Percentiles rank a stretch among this genome's conserved stretches.
Evolutionary conservation across 495 filamentous ascomycete genomes (phyloP).

Genomic region (Neurospora sp.): DNA sequence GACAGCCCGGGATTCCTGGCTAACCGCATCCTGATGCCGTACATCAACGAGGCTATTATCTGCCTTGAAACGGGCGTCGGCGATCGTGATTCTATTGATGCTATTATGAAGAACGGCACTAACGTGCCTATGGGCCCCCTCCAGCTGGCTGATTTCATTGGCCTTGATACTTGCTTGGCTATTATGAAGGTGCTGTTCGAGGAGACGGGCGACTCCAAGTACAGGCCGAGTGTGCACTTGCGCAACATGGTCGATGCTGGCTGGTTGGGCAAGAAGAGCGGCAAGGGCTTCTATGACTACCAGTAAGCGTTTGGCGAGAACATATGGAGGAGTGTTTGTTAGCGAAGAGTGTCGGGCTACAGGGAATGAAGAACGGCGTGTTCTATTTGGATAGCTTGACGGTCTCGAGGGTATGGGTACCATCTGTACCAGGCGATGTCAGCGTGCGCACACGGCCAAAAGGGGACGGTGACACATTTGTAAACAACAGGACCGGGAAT

Average conservation of each 20-base stretch:
- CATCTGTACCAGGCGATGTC: background rate
- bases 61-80: slow-evolving; percentile 93
- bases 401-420: background rate
- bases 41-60: slow-evolving; percentile 97
- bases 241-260: slow-evolving; percentile 96
- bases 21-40: slow-evolving; percentile 96
- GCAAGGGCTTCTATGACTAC: slow-evolving; percentile 94
- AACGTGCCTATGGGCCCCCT: slow-evolving; percentile 98
- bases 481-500: background rate
- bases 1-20: slow-evolving; percentile 93
- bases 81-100: slow-evolving; percentile 79
- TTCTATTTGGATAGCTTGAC: background rate
- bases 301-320: slow-evolving; percentile 3
- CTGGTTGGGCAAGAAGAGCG: slow-evolving; percentile 95
- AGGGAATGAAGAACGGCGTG: background rate
- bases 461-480: background rate
- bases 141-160: slow-evolving; percentile 92
- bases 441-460: background rate
- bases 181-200: slow-evolving; percentile 95
- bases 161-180: slow-evolving; percentile 87
- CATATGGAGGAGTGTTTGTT: background rate
- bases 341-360: background rate
- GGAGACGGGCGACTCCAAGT: slow-evolving; percentile 92
- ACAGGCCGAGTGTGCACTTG: slow-evolving; percentile 75
- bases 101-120: slow-evolving; percentile 98